Evolutionary conservation across 768 basidiomycete species (phyloP), one percentile per base, ranked within the genome.

Genomic region (Pholiota microspora): DNA sequence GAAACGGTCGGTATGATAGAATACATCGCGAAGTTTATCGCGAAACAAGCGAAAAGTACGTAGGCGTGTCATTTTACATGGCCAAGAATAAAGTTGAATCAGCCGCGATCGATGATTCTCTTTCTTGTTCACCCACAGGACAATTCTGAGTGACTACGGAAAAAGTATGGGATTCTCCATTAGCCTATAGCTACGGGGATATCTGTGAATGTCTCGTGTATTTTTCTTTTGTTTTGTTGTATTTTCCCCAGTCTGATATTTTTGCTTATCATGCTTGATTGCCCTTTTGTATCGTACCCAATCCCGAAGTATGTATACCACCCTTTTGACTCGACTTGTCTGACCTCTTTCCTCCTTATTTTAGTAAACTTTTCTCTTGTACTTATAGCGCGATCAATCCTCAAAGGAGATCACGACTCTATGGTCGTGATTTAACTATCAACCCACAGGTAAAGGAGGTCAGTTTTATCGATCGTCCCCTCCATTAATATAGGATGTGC

Each of bases 1-100:
- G 92, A 94, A 70, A 84, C 85, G 3, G 74, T 75, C 15, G 77
- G 73, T 23, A 82, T 92, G 71, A 60, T 93, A 25, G 70, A 78
- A 21, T 89, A 86, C 60, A 71, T 94, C 5, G 82, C 85, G 1
- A 72, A 77, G 40, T 94, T 92, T 64, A 84, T 92, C 23, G 71
- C 71, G 8, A 71, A 67, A 58, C 72, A 76, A 45, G 59, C 67
- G 53, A 70, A 71, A 53, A 58, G 73, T 71, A 44, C 40, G 70
- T 66, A 58, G 49, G 21, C 40, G 25, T 50, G 36, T 18, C 13
- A 9, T 27, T 24, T 12, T 21, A 21, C 29, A 42, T 23, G 18
- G 12, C 18, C 28, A 21, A 21, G n/a, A 51, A 44, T 51, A 24
- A 44, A 42, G 18, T 38, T 23, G 40, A 42, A 42, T 21, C 18